Base-by-base conservation (phyloP, 495 filamentous ascomycete genomes). In the Penicillium riverlandense region DNA sequence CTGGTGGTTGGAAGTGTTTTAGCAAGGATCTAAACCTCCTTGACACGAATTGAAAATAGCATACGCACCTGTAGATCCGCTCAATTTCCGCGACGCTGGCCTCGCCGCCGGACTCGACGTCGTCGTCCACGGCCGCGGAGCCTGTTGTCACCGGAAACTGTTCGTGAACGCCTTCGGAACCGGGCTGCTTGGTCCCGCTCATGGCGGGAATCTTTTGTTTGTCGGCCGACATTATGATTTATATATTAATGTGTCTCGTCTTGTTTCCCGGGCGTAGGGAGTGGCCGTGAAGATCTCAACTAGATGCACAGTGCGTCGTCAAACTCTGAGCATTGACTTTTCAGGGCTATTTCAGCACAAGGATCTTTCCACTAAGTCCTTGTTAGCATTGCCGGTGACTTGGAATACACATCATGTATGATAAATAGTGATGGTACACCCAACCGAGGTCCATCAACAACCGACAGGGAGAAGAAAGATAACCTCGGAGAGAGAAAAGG, bases 41-140 rank as follows among this genome's bases (percentile, higher is more conserved):
- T 22, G 22, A 22, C 4, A 22, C 22, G 4, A 22, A 12, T 12
- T 11, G 12, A 22, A 11, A n/a, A 29, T 12, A 32, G 16, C 14
- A 31, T 1, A 37, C 41, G 40, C 38, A 69, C 68, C 61, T 58
- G 50, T 72, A 72, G 28, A 72, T 64, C 16, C 66, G 62, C 41
- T 72, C 65, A 32, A 72, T 63, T 22, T 63, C 50, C 35, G 61
- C 62, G n/a, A 59, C 41, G 41, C 53, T 57, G 12, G 55, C 55
- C 38, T 66, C 45, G 29, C 49, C 22, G 22, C 22, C 55, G 7
- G 57, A 52, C 22, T 66, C 60, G 7, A 59, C 36, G 8, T 63
- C 55, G 8, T 49, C 49, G 9, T 35, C 32, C 3, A 35, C 12
- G 35, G 37, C 45, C 54, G 15, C 43, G 11, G 43, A 37, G 15